Evolutionary conservation across 768 basidiomycete genomes (phyloP).

Genomic region (Hygrophorus pudorinus): DNA sequence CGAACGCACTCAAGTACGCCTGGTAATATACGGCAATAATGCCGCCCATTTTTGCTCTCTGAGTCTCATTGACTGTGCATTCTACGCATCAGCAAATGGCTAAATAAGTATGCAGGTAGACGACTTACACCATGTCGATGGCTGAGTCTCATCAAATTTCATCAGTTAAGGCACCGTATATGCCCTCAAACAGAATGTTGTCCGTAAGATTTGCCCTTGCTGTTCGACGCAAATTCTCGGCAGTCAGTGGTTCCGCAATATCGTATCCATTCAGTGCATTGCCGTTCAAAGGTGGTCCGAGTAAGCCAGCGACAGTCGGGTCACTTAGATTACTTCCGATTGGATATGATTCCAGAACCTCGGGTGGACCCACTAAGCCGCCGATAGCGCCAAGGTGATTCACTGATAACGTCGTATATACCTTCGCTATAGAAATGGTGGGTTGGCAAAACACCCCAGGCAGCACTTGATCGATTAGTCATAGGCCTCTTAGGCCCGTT

Average conservation of each 20-base stretch:
- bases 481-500: too few relatives aligned
- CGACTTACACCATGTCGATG: too few relatives aligned
- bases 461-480: too few relatives aligned
- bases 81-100: too few relatives aligned
- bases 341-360: background rate
- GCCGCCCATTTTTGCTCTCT: too few relatives aligned
- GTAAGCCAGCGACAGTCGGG: background rate
- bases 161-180: background rate
- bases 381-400: background rate
- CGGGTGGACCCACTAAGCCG: background rate
- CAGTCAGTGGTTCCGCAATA: background rate
- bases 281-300: background rate
- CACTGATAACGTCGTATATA: background rate
- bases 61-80: too few relatives aligned
- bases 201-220: too few relatives aligned
- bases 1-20: too few relatives aligned
- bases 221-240: background rate
- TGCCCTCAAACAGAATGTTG: background rate
- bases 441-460: too few relatives aligned
- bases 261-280: conserved; percentile 3
- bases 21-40: too few relatives aligned
- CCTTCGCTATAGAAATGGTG: background rate
- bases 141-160: background rate
- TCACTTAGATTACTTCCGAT: background rate
- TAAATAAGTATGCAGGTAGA: too few relatives aligned